phyloP scores from a whole-genome alignment of 2,329 filamentous ascomycete genomes.

The Scedosporium dehoogii region DNA sequence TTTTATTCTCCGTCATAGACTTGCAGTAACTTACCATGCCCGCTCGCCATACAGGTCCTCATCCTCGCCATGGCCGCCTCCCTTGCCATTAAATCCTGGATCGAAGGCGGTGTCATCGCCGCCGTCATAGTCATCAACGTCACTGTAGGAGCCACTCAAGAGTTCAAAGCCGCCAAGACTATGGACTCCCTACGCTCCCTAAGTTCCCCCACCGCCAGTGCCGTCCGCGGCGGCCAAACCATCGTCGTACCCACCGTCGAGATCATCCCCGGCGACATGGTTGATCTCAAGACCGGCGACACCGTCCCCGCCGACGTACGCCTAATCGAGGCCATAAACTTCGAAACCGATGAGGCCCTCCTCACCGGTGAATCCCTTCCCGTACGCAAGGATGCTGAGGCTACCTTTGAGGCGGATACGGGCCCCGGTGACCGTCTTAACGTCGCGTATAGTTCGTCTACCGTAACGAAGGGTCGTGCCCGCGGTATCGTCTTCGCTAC shows the following conservation, averaged over 20 bases:
- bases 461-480: constrained; percentile 50
- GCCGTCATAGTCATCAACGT: constrained; percentile 50
- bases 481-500: constrained; percentile 52
- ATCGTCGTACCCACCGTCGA: constrained; percentile 27
- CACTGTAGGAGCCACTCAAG: constrained; percentile 37
- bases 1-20: background rate
- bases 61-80: constrained; percentile 48
- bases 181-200: constrained; percentile 37
- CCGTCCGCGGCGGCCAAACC: constrained; percentile 29
- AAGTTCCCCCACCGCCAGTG: constrained; percentile 32
- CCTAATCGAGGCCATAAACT: constrained; percentile 50
- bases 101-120: constrained; percentile 49
- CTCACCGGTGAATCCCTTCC: constrained; percentile 56
- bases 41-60: constrained; percentile 27
- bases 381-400: constrained; percentile 40
- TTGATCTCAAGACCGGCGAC: constrained; percentile 44
- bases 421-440: constrained; percentile 50
- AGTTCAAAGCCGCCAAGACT: constrained; percentile 37
- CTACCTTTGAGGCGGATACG: constrained; percentile 30
- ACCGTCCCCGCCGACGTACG: constrained; percentile 53
- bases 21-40: background rate
- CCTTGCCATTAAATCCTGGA: constrained; percentile 48
- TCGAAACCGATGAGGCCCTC: constrained; percentile 57
- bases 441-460: constrained; percentile 53
- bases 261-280: constrained; percentile 49